Conservation (phyloP, 73 alveolate genomes). For the Stentor coeruleus region DNA sequence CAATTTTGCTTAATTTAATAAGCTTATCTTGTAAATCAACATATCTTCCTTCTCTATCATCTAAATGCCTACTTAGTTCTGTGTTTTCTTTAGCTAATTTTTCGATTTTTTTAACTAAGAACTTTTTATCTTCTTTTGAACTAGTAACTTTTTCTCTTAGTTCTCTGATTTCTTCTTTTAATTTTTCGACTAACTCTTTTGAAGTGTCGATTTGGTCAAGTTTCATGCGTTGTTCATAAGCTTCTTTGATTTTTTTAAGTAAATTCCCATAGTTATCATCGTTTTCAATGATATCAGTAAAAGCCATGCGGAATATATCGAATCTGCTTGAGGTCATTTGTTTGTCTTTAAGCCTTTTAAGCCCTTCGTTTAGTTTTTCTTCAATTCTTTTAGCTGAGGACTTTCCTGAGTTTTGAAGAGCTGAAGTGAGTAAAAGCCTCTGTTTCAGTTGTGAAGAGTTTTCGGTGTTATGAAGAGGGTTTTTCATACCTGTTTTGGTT, state of each 20-base stretch:
- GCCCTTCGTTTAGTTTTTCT: background rate
- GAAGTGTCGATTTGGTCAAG: background rate
- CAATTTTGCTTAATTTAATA: background rate
- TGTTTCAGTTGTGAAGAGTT: background rate
- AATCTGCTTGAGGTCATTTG: background rate
- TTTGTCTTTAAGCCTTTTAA: background rate
- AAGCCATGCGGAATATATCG: background rate
- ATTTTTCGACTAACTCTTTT: background rate
- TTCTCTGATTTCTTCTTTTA: background rate
- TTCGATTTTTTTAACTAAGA: background rate
- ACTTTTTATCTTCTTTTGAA: background rate
- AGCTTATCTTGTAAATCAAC: constrained; percentile 1
- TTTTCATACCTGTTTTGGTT: background rate
- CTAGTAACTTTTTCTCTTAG: background rate
- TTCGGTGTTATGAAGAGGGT: background rate
- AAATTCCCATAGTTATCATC: background rate
- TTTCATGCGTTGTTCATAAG: background rate
- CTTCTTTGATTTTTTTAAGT: background rate
- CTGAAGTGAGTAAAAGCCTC: background rate
- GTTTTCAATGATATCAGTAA: constrained; percentile 12
- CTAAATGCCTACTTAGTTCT: constrained; percentile 11
- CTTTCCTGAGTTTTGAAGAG: background rate
- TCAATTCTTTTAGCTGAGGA: background rate
- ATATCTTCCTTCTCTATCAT: background rate
- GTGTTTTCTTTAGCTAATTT: constrained; percentile 16